Evolutionary conservation across 306 rosid species (phyloP).

Genomic region (Medicago ruthenica): DNA sequence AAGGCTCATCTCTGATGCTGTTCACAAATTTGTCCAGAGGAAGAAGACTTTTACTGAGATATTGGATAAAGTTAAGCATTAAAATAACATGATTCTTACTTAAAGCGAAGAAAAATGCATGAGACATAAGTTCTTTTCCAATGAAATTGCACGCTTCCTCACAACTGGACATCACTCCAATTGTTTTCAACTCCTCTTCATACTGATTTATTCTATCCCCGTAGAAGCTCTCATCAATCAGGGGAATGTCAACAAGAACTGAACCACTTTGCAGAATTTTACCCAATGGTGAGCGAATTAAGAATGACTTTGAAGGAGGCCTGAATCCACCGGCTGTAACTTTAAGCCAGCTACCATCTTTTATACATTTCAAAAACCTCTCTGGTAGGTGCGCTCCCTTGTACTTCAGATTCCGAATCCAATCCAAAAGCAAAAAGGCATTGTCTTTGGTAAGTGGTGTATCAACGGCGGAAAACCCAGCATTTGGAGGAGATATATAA

Average conservation of each 20-base stretch:
- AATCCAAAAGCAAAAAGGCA: too few species aligned
- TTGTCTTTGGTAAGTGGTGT: too few species aligned
- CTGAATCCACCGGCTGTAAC: constrained; percentile 55
- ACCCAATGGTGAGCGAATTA: constrained; percentile 56
- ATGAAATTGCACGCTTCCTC: constrained; percentile 69
- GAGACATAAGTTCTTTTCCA: constrained; percentile 69
- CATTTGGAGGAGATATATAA: too few species aligned
- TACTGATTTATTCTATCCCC: constrained; percentile 51
- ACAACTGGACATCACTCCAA: constrained; percentile 74
- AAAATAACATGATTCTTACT: constrained; percentile 49
- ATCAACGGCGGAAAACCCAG: too few species aligned
- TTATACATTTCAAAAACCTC: too few species aligned
- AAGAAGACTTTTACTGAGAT: constrained; percentile 46
- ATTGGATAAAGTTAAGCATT: constrained; percentile 63
- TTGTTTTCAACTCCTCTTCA: constrained; percentile 58
- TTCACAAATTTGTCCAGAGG: constrained; percentile 46
- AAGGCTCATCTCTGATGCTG: constrained; percentile 46
- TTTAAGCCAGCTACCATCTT: constrained; percentile 72
- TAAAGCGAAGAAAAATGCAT: constrained; percentile 49
- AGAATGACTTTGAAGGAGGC: constrained; percentile 71
- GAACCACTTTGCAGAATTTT: constrained; percentile 59
- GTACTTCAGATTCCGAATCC: too few species aligned
- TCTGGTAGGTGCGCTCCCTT: too few species aligned
- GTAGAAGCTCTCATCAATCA: constrained; percentile 62
- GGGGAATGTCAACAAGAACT: constrained; percentile 71